Conservation (phyloP, 805 yeast genomes). For the Candida boidinii region DNA sequence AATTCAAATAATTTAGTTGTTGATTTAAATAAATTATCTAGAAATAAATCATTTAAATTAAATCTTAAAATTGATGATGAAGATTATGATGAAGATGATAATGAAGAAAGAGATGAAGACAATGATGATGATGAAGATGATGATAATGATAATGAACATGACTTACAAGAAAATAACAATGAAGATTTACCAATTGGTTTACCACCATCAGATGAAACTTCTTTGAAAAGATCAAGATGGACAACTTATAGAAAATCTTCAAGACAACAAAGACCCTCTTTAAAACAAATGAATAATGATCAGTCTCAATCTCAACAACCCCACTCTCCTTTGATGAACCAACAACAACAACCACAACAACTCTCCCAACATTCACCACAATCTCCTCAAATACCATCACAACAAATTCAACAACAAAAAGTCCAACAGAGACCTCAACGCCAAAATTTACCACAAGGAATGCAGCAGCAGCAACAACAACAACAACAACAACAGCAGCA, state of each 20-base stretch:
- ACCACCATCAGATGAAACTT: too few species aligned
- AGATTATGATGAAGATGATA: background rate
- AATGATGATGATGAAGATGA: background rate
- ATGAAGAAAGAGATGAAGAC: background rate
- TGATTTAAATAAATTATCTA: background rate
- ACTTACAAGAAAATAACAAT: too few species aligned
- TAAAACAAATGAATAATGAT: too few species aligned
- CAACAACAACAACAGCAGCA: constrained; percentile 3
- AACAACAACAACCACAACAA: constrained; percentile 1
- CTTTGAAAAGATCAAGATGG: constrained; percentile 40
- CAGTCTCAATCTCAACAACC: too few species aligned
- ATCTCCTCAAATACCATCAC: background rate
- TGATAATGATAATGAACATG: too few species aligned
- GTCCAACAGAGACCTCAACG: constrained; percentile 1
- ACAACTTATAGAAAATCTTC: constrained; percentile 38
- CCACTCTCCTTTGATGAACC: constrained; percentile 2
- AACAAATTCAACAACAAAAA: background rate
- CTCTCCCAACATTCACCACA: background rate
- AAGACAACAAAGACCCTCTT: constrained; percentile 7
- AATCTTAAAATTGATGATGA: background rate
- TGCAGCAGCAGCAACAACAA: background rate
- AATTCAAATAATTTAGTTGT: too few species aligned
- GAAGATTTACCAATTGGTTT: too few species aligned
- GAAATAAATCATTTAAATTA: background rate
- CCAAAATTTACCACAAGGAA: background rate